Conservation (phyloP, 2,329 filamentous ascomycete species). For the Paraconiothyrium sp. region DNA sequence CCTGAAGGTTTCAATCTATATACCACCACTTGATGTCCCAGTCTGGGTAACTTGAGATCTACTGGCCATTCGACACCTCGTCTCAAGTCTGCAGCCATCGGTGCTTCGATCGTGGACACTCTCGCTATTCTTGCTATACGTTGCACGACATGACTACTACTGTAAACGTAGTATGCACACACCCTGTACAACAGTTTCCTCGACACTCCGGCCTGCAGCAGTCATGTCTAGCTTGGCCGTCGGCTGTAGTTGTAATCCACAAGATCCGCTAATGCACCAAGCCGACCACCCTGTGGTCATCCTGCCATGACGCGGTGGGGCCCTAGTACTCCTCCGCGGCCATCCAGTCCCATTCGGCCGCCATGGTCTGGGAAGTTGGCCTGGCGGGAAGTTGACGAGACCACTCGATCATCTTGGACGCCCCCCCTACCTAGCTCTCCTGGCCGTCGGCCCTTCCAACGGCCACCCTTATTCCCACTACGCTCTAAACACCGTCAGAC, state of each 20-base stretch:
- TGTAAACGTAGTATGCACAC: background rate
- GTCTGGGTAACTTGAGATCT: background rate
- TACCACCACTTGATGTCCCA: background rate
- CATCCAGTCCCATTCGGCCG: slow-evolving; percentile 31
- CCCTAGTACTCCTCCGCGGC: slow-evolving; percentile 22
- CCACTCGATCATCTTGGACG: slow-evolving; percentile 22
- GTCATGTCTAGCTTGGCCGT: slow-evolving; percentile 20
- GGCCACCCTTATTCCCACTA: slow-evolving; percentile 18
- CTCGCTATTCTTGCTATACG: slow-evolving; percentile 9
- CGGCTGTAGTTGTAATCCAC: slow-evolving; percentile 30
- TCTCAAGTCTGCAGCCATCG: background rate
- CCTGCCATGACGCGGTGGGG: slow-evolving; percentile 22
- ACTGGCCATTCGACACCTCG: background rate
- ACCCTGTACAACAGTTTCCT: slow-evolving; percentile 13
- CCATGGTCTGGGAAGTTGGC: slow-evolving; percentile 30
- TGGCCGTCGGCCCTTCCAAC: slow-evolving; percentile 15
- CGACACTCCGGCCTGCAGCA: slow-evolving; percentile 11
- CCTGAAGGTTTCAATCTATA: background rate
- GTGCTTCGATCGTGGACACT: background rate
- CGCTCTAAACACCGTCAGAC: slow-evolving; percentile 20
- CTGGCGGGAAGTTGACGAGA: slow-evolving; percentile 16
- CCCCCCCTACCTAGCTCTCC: slow-evolving; percentile 15
- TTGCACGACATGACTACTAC: slow-evolving; percentile 21
- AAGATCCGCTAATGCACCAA: slow-evolving; percentile 36
- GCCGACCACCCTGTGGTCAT: slow-evolving; percentile 23